A percentile compares a stretch with the other conserved stretches of the same genome.
These are phyloP conservation scores for Fusarium multiceps DNA, from an alignment of 2,329 filamentous ascomycete species.

Conservation along the genomic window DNA sequence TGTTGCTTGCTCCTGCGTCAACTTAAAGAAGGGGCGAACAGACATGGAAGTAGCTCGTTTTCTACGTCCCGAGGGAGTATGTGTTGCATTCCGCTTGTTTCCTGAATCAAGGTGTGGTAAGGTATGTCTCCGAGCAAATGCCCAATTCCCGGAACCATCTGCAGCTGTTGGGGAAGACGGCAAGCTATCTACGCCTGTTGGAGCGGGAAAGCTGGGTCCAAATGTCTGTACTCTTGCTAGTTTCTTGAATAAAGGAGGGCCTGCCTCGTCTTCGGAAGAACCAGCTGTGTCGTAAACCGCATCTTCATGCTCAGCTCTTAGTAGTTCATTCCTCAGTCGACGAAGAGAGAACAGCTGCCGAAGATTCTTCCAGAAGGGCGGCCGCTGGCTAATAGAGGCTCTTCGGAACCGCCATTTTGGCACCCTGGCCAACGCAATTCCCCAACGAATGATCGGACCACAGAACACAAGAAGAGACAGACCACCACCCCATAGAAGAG, in stretches of 20 bases:
- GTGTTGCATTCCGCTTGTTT: conserved; percentile 56
- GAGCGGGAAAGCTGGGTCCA: conserved; percentile 28
- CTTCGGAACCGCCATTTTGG: conserved; percentile 90
- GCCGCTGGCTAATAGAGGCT: conserved; percentile 53
- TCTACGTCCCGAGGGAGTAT: conserved; percentile 72
- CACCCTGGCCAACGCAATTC: conserved; percentile 85
- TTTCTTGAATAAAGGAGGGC: conserved; percentile 33
- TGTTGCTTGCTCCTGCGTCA: conserved; percentile 82
- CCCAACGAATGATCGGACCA: conserved; percentile 81
- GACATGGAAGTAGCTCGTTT: conserved; percentile 73
- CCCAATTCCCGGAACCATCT: conserved; percentile 34
- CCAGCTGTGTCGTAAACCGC: conserved; percentile 47
- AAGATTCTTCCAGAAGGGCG: conserved; percentile 53
- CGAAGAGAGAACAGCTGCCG: conserved; percentile 59
- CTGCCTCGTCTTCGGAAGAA: conserved; percentile 51
- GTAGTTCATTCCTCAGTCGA: conserved; percentile 57
- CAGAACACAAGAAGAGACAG: conserved; percentile 79
- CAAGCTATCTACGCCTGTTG: conserved; percentile 23
- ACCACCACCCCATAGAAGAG: conserved; percentile 86
- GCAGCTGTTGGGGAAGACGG: conserved; percentile 35
- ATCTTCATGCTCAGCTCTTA: conserved; percentile 49
- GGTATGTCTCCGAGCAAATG: conserved; percentile 60
- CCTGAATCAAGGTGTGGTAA: conserved; percentile 58
- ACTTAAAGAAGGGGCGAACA: conserved; percentile 78
- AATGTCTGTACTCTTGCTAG: conserved; percentile 49